These are phyloP conservation scores for Trypanosoma scelopori DNA, from an alignment of 208 protist genomes.

Conservation along the genomic window DNA sequence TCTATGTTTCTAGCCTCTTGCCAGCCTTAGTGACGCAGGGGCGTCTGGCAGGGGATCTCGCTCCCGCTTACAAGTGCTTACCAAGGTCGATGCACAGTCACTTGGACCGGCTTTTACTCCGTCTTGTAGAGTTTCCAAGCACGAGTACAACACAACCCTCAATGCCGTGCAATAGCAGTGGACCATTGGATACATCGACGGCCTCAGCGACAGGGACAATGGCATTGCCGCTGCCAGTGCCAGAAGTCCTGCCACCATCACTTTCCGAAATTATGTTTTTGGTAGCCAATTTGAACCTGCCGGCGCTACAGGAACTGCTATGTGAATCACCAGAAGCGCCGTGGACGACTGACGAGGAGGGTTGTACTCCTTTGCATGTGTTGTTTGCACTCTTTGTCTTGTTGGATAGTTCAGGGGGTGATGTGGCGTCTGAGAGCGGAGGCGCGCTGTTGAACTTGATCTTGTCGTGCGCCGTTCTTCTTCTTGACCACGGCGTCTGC, in stretches of 20 bases:
- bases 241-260: slow-evolving; percentile 36
- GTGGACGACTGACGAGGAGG: slow-evolving; percentile 51
- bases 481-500: slow-evolving; percentile 52
- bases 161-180: background rate
- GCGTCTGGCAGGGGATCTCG: background rate
- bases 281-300: slow-evolving; percentile 57
- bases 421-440: slow-evolving; percentile 7
- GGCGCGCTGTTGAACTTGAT: slow-evolving; percentile 41
- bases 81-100: slow-evolving; percentile 15
- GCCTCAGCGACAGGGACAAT: background rate
- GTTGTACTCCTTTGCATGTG: slow-evolving; percentile 54
- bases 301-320: slow-evolving; percentile 46
- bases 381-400: slow-evolving; percentile 35
- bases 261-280: slow-evolving; percentile 62
- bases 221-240: slow-evolving; percentile 14
- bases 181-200: background rate
- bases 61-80: slow-evolving; percentile 17
- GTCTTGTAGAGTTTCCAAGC: background rate
- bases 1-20: slow-evolving; percentile 36
- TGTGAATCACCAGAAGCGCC: slow-evolving; percentile 28
- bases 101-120: slow-evolving; percentile 10
- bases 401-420: slow-evolving; percentile 11
- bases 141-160: background rate
- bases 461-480: slow-evolving; percentile 36
- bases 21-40: background rate